Conservation (phyloP, 2,329 filamentous ascomycete genomes). For the Pseudodiploospora longispora region DNA sequence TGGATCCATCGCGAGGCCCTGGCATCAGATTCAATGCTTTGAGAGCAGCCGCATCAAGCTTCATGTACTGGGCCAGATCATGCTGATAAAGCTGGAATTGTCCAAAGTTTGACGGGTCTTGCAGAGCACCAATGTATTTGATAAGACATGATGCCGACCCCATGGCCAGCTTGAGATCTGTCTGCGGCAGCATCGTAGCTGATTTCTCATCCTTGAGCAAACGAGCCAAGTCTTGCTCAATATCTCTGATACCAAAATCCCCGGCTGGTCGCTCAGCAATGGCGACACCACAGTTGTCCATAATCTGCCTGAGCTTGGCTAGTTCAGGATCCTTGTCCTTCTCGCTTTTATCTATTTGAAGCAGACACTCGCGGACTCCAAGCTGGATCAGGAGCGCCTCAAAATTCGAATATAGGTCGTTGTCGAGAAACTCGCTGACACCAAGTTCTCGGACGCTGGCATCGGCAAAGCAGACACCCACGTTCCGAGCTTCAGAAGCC, state of each 20-base stretch:
- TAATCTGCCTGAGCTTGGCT: slow-evolving; percentile 77
- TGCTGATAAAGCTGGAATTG: slow-evolving; percentile 97
- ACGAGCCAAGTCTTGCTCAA: slow-evolving; percentile 87
- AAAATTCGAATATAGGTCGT: slow-evolving; percentile 96
- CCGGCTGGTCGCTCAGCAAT: slow-evolving; percentile 68
- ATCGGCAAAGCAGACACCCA: slow-evolving; percentile 96
- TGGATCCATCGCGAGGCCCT: slow-evolving; percentile 85
- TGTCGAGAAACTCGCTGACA: slow-evolving; percentile 97
- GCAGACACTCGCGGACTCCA: slow-evolving; percentile 84
- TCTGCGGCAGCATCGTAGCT: slow-evolving; percentile 71
- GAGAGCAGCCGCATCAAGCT: slow-evolving; percentile 86
- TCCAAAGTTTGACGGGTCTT: slow-evolving; percentile 89
- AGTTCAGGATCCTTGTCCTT: slow-evolving; percentile 88
- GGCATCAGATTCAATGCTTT: slow-evolving; percentile 97
- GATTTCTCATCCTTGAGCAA: slow-evolving; percentile 81
- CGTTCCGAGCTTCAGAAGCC: slow-evolving; percentile 71
- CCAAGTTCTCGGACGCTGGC: slow-evolving; percentile 92
- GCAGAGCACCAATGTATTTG: slow-evolving; percentile 85
- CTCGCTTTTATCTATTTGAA: slow-evolving; percentile 69
- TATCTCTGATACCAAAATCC: slow-evolving; percentile 84
- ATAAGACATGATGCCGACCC: slow-evolving; percentile 87
- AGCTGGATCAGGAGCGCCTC: slow-evolving; percentile 94
- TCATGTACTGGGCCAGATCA: slow-evolving; percentile 96
- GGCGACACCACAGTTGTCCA: slow-evolving; percentile 85
- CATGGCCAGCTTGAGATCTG: slow-evolving; percentile 93